Conservation (phyloP, 2,329 filamentous ascomycete genomes). For the Ophiostoma sp. region DNA sequence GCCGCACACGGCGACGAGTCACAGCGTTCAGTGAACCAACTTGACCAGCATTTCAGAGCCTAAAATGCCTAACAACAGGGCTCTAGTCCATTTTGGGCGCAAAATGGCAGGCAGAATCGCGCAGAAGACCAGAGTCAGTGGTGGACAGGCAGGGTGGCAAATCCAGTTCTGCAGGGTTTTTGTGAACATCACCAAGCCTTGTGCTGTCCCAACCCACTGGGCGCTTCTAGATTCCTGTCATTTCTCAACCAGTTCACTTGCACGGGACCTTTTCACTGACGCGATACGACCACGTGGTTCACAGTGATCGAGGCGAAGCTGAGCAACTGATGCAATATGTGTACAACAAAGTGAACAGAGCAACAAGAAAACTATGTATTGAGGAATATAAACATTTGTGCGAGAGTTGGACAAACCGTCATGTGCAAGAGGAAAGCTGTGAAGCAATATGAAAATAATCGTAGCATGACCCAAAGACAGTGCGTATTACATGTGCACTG, state of each 20-base stretch:
- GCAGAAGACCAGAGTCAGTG: conserved; percentile 1
- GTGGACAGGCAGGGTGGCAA: conserved; percentile 2
- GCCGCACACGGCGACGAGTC: conserved; percentile 17
- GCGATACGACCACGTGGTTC: background rate
- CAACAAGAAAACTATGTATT: background rate
- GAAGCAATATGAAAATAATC: background rate
- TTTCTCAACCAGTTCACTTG: background rate
- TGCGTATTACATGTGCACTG: background rate
- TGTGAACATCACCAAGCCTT: background rate
- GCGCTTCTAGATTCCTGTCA: background rate
- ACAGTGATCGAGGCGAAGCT: background rate
- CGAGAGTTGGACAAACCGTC: background rate
- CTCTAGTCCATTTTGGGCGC: background rate
- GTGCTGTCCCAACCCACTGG: background rate
- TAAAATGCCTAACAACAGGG: conserved; percentile 6
- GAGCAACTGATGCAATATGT: background rate
- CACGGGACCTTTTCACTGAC: background rate
- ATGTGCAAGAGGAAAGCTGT: background rate
- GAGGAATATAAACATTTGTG: background rate
- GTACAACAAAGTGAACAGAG: background rate
- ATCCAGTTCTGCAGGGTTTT: background rate
- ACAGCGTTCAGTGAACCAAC: conserved; percentile 1
- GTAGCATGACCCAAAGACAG: background rate
- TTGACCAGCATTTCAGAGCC: too few species aligned
- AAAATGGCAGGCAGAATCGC: background rate